Base-by-base conservation (phyloP, 2,329 filamentous ascomycete species). In the Fusarium sp. region DNA sequence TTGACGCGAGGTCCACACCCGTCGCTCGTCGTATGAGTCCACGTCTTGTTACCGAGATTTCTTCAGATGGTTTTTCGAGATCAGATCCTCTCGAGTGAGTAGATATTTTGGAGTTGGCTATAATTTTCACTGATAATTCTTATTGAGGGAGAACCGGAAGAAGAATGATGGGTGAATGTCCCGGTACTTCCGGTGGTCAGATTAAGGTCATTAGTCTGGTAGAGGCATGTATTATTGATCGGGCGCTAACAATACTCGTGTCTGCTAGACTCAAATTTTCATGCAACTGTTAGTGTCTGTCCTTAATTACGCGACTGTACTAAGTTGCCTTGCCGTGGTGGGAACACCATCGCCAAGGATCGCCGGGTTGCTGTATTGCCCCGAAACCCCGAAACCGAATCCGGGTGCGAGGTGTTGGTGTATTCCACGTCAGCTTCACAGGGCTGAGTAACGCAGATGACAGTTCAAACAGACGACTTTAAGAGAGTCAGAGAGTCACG, bases 321-420 rank as follows among this genome's bases (percentile, higher is more conserved):
- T 6, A 46, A 5, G 4, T 2, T 1, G 4, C 20, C 16, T 2
- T 29, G 18, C n/a, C 34, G n/a, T 4, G 44, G 10, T 11, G 46
- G 46, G 27, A 31, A 54, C 34, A 20, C 6, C 29, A 31, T 20
- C 29, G 31, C 55, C n/a, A 49, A 49, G 40, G 33, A 5, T 7
- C 13, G 9, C 42, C 56, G 40, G 56, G 42, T 3, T 23, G 11
- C n/a, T 38, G 2, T 14, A n/a, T 10, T 20, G 13, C 20, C 31
- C 56, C 56, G 56, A 58, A 18, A 50, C 31, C 56, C 56, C 56
- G 56, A 50, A 23, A 27, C 6, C 53, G 13, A 25, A 20, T 8
- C 33, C 18, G 31, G 8, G 50, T 44, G 40, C 18, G 8, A 8
- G 18, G 44, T 9, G 25, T 49, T 49, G 44, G 23, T 16, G n/a